phyloP scores from a whole-genome alignment of 108 stramenopile genomes.

The Cyclotella choctawhatcheeana region DNA sequence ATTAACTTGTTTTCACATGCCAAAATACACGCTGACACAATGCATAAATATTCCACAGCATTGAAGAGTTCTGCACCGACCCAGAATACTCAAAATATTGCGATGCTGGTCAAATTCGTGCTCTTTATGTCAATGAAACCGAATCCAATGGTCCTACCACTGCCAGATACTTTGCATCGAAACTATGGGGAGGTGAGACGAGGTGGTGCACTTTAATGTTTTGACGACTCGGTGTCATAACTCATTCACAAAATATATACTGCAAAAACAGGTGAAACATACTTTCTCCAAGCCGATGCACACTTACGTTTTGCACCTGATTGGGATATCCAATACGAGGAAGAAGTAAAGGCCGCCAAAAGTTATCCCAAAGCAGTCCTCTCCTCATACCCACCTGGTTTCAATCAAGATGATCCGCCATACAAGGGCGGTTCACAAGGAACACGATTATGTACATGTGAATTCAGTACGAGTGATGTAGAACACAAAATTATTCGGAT shows the following conservation, averaged over 20 bases:
- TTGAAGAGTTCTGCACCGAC: slow-evolving; percentile 73
- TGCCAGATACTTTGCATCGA: slow-evolving; percentile 88
- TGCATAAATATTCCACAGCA: slow-evolving; percentile 34
- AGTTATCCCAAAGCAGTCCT: slow-evolving; percentile 79
- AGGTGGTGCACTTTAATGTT: no score
- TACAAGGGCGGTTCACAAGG: slow-evolving; percentile 57
- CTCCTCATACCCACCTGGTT: slow-evolving; percentile 86
- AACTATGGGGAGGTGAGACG: slow-evolving; percentile 95
- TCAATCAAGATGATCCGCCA: slow-evolving; percentile 51
- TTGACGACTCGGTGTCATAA: no score
- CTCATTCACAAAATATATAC: no score
- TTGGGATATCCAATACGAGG: slow-evolving; percentile 82
- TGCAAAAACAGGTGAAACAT: no score
- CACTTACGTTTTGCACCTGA: slow-evolving; percentile 78
- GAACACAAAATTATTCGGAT: slow-evolving; percentile 80
- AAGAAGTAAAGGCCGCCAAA: slow-evolving; percentile 63
- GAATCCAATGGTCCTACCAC: slow-evolving; percentile 91
- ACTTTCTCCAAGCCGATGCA: slow-evolving; percentile 90
- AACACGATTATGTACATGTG: slow-evolving; percentile 66
- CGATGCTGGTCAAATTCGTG: slow-evolving; percentile 74
- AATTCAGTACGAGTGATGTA: slow-evolving; percentile 58
- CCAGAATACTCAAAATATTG: slow-evolving; percentile 62
- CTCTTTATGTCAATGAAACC: slow-evolving; percentile 86
- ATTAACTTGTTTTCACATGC: slow-evolving; percentile 1
- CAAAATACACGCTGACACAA: neutral